These are phyloP conservation scores for Leccinum angustisporum DNA, from an alignment of 1,284 basidiomycete genomes.

Conservation along the genomic window DNA sequence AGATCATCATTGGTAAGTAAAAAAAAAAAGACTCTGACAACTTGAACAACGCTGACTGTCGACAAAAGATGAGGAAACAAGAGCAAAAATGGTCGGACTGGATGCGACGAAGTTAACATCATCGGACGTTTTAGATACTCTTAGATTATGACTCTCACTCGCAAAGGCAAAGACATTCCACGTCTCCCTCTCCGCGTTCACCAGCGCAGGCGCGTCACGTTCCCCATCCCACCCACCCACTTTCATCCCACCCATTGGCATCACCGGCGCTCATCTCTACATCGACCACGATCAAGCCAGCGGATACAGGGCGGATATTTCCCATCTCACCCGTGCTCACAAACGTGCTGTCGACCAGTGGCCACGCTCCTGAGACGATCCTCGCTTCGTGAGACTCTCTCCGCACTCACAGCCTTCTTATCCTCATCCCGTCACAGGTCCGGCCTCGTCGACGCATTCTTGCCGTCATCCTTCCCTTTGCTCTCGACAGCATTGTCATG, in stretches of 20 bases:
- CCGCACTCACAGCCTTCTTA: background rate
- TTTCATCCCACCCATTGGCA: constrained; percentile 55
- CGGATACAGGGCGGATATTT: constrained; percentile 54
- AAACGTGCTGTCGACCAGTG: constrained; percentile 37
- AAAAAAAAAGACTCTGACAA: no score
- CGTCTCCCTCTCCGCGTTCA: constrained; percentile 71
- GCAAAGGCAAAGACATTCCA: constrained; percentile 65
- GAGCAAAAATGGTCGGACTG: constrained; percentile 31
- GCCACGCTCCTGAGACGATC: background rate
- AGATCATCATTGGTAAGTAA: constrained; percentile 30
- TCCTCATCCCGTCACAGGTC: constrained; percentile 31
- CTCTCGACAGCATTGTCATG: constrained; percentile 44
- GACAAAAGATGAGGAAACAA: constrained; percentile 19
- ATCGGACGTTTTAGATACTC: no score
- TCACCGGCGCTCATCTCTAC: constrained; percentile 60
- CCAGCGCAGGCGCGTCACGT: constrained; percentile 42
- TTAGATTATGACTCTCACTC: constrained; percentile 19
- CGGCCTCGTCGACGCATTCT: constrained; percentile 39
- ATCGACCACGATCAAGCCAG: constrained; percentile 39
- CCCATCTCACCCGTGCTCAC: constrained; percentile 31
- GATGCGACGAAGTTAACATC: constrained; percentile 21
- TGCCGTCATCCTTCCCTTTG: constrained; percentile 57
- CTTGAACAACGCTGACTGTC: constrained; percentile 1
- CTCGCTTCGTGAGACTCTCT: background rate
- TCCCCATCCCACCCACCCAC: constrained; percentile 70